Evolutionary conservation across 495 filamentous ascomycete genomes (phyloP).

Genomic region (Hyaloscypha bicolor): DNA sequence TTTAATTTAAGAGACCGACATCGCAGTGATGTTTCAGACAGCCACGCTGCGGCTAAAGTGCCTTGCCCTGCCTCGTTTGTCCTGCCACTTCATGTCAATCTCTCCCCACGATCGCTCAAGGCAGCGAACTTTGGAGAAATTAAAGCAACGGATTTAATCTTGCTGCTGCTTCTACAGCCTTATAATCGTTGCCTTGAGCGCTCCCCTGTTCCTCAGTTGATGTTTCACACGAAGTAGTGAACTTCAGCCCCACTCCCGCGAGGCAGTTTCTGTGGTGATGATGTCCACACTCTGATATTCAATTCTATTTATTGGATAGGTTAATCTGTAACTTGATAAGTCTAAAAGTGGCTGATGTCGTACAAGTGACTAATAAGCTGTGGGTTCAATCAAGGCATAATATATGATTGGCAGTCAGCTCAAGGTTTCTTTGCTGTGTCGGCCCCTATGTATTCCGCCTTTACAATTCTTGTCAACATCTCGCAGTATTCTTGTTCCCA

Average conservation of each 20-base stretch:
- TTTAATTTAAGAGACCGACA: neutral
- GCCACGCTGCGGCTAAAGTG: neutral
- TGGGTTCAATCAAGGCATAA: no score
- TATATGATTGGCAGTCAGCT: no score
- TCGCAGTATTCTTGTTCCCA: no score
- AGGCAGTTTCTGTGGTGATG: neutral
- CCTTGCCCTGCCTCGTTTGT: neutral
- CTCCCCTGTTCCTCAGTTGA: neutral
- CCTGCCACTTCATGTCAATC: neutral
- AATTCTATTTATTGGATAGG: no score
- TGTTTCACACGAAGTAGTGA: neutral
- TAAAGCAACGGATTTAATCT: neutral
- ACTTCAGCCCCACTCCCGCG: neutral
- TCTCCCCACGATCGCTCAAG: neutral
- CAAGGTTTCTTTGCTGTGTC: no score
- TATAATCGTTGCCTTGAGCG: neutral
- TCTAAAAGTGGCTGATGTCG: no score
- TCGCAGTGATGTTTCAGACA: neutral
- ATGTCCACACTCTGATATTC: no score
- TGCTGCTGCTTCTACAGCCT: neutral
- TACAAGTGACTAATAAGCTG: no score
- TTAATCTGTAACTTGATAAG: no score
- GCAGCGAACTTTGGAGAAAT: neutral
- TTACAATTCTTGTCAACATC: no score
- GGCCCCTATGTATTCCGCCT: no score